Base-by-base conservation (phyloP, 2,329 filamentous ascomycete species). In the Epichloe typhina region DNA sequence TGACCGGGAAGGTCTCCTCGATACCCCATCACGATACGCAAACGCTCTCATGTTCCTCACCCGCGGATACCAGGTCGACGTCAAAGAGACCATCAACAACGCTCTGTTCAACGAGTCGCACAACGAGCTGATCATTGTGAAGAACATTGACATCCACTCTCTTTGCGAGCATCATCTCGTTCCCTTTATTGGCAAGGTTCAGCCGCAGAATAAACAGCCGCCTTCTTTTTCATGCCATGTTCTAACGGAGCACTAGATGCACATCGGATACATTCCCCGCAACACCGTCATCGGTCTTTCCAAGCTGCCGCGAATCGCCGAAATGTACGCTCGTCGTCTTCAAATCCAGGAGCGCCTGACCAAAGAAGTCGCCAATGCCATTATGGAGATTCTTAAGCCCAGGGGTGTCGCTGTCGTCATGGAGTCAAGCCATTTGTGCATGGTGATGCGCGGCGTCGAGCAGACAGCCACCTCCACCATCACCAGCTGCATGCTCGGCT, bases 381-480 rank as follows among this genome's bases (percentile, higher is more conserved):
- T 98, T 55, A 89, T 89, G 64, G 90, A 97, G 62, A 83, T 97
- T 12, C 76, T 98, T 46, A 86, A 94, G 65, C 93, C 93, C 2
- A 88, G 94, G 64, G 93, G 93, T 45, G 91, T 98, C 2, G 91
- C 88, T 19, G 93, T 98, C 2, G 91, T 98, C 53, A 95, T 98
- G 84, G 93, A 98, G 64, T 94, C 88, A 13, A 90, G 82, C 62
- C 93, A 98, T 70, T 73, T 97, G 45, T 98, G 93, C 74, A 98
- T 97, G 91, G 89, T 95, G 15, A 97, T 96, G 90, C 82, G 93
- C 45, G 93, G 93, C n/a, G 91, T 98, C 9, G 81, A 96, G 65
- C 96, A 98, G 75, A 89, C 88, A 0, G 80, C 77, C 40, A 83
- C 86, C 47, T 85, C 80, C 17, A 97, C 93, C 6, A 93, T 94